phyloP scores from a whole-genome alignment of 257 asterid genomes.

The Solanum virginianum region DNA sequence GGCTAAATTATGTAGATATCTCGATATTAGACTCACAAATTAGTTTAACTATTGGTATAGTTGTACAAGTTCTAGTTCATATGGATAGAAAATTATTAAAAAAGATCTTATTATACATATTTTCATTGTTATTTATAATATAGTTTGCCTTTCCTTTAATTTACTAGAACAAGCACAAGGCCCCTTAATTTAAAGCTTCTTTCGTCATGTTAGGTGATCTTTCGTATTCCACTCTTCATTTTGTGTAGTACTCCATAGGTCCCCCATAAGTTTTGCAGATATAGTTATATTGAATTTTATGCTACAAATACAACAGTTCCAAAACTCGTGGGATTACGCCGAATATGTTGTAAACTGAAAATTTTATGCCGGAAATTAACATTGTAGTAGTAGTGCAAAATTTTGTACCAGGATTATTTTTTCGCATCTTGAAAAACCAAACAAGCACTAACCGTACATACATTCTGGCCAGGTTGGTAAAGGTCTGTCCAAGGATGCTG shows the following conservation, averaged over 20 bases:
- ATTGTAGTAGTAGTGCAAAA: neutral
- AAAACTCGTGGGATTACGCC: rapidly evolving
- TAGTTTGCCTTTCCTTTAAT: neutral
- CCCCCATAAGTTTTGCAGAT: neutral
- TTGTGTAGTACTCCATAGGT: neutral
- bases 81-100: neutral
- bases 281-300: neutral
- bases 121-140: neutral
- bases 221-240: neutral
- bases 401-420: neutral
- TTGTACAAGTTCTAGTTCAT: neutral
- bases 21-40: neutral
- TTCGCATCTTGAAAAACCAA: neutral
- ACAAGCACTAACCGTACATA: neutral
- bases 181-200: neutral
- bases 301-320: neutral
- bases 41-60: neutral
- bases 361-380: neutral
- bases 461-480: constrained; percentile 66
- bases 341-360: neutral
- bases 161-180: neutral
- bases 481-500: constrained; percentile 67
- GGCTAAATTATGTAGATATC: neutral
- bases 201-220: neutral
- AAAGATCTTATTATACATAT: neutral